phyloP scores from a whole-genome alignment of 495 filamentous ascomycete species.

The Immersiella caudata region DNA sequence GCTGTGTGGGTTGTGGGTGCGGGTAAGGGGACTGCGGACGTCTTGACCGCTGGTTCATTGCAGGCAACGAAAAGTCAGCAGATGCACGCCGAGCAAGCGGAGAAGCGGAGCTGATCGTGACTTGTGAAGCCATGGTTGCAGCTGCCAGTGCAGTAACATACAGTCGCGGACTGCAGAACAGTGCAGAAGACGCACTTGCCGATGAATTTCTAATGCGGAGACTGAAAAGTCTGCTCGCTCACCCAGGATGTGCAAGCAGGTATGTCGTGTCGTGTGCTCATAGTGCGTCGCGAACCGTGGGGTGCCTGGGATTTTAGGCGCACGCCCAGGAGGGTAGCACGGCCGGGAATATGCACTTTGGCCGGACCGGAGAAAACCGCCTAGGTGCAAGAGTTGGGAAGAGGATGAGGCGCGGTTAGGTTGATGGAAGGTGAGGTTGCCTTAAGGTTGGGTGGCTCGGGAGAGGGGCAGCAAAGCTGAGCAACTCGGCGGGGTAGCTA shows the following conservation, averaged over 20 bases:
- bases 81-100: conserved; percentile 7
- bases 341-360: not conserved
- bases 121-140: conserved; percentile 10
- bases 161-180: conserved; percentile 7
- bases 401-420: not conserved
- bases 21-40: not conserved
- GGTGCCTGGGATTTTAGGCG: conserved; percentile 5
- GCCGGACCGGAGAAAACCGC: conserved; percentile 6
- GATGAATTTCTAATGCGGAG: conserved; percentile 8
- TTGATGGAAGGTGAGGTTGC: conserved; percentile 14
- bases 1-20: conserved; percentile 6
- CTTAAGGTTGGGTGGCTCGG: conserved; percentile 12
- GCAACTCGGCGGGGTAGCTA: conserved; percentile 12
- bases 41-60: conserved; percentile 22
- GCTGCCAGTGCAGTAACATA: conserved; percentile 5
- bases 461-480: not conserved
- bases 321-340: conserved; percentile 11
- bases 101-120: conserved; percentile 20
- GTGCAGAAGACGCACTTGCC: conserved; percentile 14
- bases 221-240: not conserved
- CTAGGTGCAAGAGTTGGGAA: not conserved
- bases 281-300: conserved; percentile 18
- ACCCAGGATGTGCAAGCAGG: not conserved
- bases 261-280: conserved; percentile 21
- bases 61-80: conserved; percentile 15